Conservation (phyloP, 2,329 filamentous ascomycete species). For the Nemania sp. region DNA sequence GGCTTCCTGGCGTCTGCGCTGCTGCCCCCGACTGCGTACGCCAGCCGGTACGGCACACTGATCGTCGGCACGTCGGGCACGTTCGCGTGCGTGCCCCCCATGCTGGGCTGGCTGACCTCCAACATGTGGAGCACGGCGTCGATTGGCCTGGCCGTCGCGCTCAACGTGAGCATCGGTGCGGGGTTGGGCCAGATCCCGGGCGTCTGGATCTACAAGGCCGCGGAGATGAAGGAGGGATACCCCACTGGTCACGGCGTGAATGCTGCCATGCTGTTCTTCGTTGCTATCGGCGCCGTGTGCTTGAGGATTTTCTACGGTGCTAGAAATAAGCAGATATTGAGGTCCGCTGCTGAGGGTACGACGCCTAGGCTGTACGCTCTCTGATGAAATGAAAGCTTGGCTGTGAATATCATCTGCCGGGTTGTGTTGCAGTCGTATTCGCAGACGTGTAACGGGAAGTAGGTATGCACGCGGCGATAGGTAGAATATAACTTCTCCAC, state of each 20-base stretch:
- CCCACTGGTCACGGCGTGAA: slow-evolving; percentile 67
- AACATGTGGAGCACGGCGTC: slow-evolving; percentile 69
- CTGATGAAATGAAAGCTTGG: slow-evolving; percentile 13
- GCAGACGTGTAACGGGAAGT: too few species aligned
- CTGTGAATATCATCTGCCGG: not conserved
- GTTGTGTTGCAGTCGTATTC: too few species aligned
- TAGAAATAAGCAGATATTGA: slow-evolving; percentile 45
- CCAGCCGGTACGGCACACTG: slow-evolving; percentile 67
- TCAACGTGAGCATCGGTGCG: slow-evolving; percentile 69
- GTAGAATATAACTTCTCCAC: not conserved
- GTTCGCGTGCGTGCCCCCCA: slow-evolving; percentile 69
- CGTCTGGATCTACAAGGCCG: slow-evolving; percentile 72
- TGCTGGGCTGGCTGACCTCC: slow-evolving; percentile 69
- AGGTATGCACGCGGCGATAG: not conserved
- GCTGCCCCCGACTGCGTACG: slow-evolving; percentile 62
- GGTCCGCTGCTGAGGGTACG: slow-evolving; percentile 39
- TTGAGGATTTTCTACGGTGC: slow-evolving; percentile 60
- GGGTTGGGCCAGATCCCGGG: slow-evolving; percentile 72
- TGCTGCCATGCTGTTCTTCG: slow-evolving; percentile 47
- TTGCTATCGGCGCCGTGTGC: slow-evolving; percentile 32
- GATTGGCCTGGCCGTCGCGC: slow-evolving; percentile 68
- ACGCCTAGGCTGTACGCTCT: slow-evolving; percentile 46
- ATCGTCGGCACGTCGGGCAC: slow-evolving; percentile 68
- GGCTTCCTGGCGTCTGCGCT: slow-evolving; percentile 65
- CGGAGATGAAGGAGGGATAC: slow-evolving; percentile 63